phyloP scores from a whole-genome alignment of 108 stramenopile genomes.

The Hondaea fermentalgiana region DNA sequence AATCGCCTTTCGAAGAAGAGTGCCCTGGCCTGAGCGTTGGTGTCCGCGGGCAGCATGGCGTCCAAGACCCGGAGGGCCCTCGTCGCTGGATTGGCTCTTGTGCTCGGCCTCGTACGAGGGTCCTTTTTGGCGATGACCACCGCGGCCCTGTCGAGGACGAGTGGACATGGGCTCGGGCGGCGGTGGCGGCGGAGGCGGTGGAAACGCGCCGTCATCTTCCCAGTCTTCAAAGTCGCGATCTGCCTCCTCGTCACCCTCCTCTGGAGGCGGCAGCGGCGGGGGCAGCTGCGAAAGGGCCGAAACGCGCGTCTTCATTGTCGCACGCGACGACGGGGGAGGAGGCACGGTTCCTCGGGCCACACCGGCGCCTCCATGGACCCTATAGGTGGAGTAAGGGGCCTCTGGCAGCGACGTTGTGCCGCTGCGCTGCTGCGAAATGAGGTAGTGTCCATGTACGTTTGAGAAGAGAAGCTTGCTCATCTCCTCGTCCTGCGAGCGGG shows the following conservation, averaged over 20 bases:
- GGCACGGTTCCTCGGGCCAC: neutral
- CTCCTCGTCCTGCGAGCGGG: neutral
- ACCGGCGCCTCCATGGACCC: neutral
- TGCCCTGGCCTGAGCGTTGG: neutral
- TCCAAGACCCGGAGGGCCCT: too few relatives aligned
- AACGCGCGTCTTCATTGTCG: neutral
- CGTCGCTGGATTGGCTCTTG: too few relatives aligned
- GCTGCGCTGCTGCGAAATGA: neutral
- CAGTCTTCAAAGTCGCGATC: too few relatives aligned
- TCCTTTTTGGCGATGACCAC: too few relatives aligned
- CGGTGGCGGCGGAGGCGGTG: too few relatives aligned
- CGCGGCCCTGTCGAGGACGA: too few relatives aligned
- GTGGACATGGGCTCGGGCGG: too few relatives aligned
- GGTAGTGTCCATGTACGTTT: neutral
- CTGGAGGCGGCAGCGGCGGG: neutral
- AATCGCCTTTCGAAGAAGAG: neutral
- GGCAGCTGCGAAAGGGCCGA: neutral
- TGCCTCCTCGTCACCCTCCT: neutral
- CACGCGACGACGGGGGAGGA: neutral
- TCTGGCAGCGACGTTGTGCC: neutral
- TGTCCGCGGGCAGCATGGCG: neutral
- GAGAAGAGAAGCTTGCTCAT: neutral
- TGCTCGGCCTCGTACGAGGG: too few relatives aligned
- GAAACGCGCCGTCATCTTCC: too few relatives aligned
- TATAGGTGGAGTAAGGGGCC: neutral